A percentile compares a stretch with the other conserved stretches of the same genome.
phyloP scores from a whole-genome alignment of 345 rosid genomes.

The Trapa bicornis region DNA sequence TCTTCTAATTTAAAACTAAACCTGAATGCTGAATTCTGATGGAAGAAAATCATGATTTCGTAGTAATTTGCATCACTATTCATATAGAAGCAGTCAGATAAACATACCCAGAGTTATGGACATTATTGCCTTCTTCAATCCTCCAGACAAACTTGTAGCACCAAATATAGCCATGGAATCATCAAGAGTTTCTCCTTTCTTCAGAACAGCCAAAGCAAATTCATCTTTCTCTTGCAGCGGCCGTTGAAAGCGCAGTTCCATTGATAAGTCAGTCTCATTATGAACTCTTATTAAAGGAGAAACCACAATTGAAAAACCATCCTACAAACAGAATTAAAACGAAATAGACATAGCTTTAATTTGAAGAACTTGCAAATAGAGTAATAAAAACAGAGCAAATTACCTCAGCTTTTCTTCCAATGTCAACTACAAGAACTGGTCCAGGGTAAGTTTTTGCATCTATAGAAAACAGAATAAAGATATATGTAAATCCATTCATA shows the following conservation, averaged over 20 bases:
- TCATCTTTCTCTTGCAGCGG: constrained; percentile 44
- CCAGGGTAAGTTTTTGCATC: constrained; percentile 85
- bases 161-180: constrained; percentile 71
- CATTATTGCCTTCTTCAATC: constrained; percentile 56
- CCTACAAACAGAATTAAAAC: constrained; percentile 29
- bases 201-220: constrained; percentile 45
- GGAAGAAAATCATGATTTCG: no score
- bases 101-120: constrained; percentile 71
- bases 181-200: constrained; percentile 70
- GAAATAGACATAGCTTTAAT: constrained; percentile 4
- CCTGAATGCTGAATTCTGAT: background rate
- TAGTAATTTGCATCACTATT: no score
- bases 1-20: background rate
- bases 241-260: constrained; percentile 72
- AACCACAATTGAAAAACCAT: constrained; percentile 63
- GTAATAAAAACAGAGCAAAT: background rate
- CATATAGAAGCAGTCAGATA: constrained; percentile 5
- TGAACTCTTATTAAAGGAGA: constrained; percentile 79
- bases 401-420: constrained; percentile 64
- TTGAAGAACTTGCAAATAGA: constrained; percentile 6
- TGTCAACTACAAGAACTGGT: constrained; percentile 66
- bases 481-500: background rate
- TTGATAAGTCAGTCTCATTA: constrained; percentile 63
- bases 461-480: constrained; percentile 11
- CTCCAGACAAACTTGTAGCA: constrained; percentile 64